phyloP scores from a whole-genome alignment of 768 basidiomycete genomes.

The Megacollybia marginata region DNA sequence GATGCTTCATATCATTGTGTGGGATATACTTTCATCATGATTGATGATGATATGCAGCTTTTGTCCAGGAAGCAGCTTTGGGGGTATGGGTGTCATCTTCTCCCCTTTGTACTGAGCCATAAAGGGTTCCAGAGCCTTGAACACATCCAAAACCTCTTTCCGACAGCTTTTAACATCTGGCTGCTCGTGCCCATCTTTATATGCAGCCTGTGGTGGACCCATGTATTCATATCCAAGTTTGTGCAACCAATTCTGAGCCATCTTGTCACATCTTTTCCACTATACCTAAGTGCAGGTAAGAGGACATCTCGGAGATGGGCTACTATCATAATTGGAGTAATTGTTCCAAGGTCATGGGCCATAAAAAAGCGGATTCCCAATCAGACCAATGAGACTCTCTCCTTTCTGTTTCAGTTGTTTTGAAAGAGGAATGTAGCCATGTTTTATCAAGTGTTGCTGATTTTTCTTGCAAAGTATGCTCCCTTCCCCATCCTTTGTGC shows the following conservation, averaged over 20 bases:
- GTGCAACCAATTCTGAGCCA: constrained; percentile 5
- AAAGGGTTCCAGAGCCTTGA: neutral
- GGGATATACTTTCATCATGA: constrained; percentile 16
- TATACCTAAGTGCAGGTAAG: no score
- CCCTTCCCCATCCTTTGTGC: no score
- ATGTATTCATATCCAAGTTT: constrained; percentile 7
- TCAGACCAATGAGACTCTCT: no score
- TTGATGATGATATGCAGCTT: constrained; percentile 8
- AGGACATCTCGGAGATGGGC: no score
- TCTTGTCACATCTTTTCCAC: neutral
- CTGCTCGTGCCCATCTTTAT: no score
- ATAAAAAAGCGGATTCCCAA: no score
- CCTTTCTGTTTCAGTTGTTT: no score
- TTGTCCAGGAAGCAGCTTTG: constrained; percentile 7
- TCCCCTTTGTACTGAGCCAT: neutral
- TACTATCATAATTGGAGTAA: no score
- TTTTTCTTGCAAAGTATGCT: no score
- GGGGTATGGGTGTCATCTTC: constrained; percentile 4
- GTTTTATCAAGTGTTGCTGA: no score
- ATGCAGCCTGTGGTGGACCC: constrained; percentile 8
- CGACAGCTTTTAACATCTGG: constrained; percentile 13
- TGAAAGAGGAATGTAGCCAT: no score
- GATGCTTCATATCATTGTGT: constrained; percentile 12
- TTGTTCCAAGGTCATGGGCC: no score
- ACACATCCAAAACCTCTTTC: constrained; percentile 3